phyloP scores from a whole-genome alignment of 108 stramenopile species.

The Schizochytrium sp. region DNA sequence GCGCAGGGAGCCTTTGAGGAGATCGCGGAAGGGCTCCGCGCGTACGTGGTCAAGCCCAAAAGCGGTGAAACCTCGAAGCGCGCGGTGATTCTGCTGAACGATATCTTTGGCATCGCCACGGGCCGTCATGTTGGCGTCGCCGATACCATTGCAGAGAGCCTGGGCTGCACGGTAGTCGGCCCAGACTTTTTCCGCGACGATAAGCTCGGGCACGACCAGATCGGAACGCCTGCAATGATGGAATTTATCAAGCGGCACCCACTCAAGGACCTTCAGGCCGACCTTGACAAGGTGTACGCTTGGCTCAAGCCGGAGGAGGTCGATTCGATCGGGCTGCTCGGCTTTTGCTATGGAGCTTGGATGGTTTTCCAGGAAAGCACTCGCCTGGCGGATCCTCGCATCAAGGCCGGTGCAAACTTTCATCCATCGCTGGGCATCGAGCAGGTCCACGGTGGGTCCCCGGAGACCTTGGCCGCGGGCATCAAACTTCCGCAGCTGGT shows the following conservation, averaged over 20 bases:
- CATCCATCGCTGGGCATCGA: not conserved
- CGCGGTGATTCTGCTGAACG: not conserved
- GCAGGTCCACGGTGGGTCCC: not conserved
- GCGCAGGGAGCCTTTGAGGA: not conserved
- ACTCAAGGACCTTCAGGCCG: not conserved
- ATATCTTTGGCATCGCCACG: not conserved
- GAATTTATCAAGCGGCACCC: not conserved
- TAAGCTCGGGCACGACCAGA: not conserved
- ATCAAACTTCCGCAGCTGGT: not conserved
- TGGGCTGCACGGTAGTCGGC: not conserved
- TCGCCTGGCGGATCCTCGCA: not conserved
- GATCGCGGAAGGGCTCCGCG: not conserved
- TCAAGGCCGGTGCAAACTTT: not conserved
- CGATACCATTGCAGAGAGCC: not conserved
- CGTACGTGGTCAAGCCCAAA: not conserved
- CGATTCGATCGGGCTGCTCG: not conserved
- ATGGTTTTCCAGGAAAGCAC: not conserved
- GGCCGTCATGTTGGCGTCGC: not conserved
- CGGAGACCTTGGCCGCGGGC: not conserved
- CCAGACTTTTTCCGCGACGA: not conserved
- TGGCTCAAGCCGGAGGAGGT: not conserved
- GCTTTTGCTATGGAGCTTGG: constrained; percentile 2
- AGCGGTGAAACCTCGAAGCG: not conserved
- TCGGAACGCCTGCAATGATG: not conserved
- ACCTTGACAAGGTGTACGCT: not conserved